A percentile compares a stretch with the other conserved stretches of the same genome.
These are phyloP conservation scores for Ambrosiella beaveri DNA, from an alignment of 2,329 filamentous ascomycete species.

Conservation along the genomic window DNA sequence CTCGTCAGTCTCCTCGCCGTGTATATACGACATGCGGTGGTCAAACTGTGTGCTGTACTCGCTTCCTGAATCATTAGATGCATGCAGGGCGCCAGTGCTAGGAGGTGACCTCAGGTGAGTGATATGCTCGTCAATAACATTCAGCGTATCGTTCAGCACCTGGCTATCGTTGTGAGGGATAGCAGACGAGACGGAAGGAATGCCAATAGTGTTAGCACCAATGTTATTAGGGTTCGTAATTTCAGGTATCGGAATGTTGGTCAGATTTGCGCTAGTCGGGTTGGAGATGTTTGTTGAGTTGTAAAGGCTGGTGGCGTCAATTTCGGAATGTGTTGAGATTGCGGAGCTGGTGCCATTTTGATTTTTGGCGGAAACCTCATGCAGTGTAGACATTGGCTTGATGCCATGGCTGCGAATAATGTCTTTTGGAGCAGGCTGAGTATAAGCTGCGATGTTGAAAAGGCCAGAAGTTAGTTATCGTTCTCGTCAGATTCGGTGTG, in stretches of 20 bases:
- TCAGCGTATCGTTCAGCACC: conserved; percentile 85
- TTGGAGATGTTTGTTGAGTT: background rate
- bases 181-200: conserved; percentile 18
- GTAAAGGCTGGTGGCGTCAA: background rate
- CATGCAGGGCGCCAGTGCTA: conserved; percentile 27
- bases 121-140: conserved; percentile 93
- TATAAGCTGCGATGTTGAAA: conserved; percentile 36
- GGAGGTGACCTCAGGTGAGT: conserved; percentile 55
- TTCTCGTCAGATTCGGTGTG: background rate
- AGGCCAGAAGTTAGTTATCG: background rate
- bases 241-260: conserved; percentile 17
- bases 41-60: conserved; percentile 71
- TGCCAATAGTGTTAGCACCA: conserved; percentile 15
- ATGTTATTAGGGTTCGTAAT: conserved; percentile 18
- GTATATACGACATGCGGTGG: conserved; percentile 73
- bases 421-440: conserved; percentile 36
- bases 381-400: conserved; percentile 19
- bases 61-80: conserved; percentile 62
- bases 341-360: conserved; percentile 9
- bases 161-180: conserved; percentile 36
- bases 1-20: conserved; percentile 87
- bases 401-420: conserved; percentile 14
- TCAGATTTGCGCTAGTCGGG: background rate
- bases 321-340: conserved; percentile 3
- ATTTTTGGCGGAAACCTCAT: conserved; percentile 19